phyloP scores from a whole-genome alignment of 768 basidiomycete species.

The Tephrocybe rancida region DNA sequence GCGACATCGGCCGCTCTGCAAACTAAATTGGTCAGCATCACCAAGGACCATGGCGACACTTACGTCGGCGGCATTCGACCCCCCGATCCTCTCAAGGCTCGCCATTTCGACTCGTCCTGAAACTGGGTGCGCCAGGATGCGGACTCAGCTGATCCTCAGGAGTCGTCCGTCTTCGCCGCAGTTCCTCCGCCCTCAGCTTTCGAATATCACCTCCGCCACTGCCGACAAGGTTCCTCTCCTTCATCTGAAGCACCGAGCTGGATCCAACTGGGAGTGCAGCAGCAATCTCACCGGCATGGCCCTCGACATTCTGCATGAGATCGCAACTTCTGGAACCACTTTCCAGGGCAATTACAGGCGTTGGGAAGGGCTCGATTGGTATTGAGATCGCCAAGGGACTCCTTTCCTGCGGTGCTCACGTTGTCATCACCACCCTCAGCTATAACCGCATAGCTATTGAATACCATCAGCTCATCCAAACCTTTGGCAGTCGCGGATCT shows the following conservation, averaged over 20 bases:
- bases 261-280: constrained; percentile 94
- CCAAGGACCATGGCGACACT: constrained; percentile 88
- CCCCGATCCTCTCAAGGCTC: constrained; percentile 92
- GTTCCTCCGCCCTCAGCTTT: constrained; percentile 91
- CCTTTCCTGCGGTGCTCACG: constrained; percentile 93
- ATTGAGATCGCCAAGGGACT: constrained; percentile 97
- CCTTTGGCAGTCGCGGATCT: constrained; percentile 93
- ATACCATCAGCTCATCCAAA: constrained; percentile 98
- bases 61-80: constrained; percentile 97
- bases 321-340: constrained; percentile 96
- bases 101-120: constrained; percentile 98
- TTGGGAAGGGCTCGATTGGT: constrained; percentile 97
- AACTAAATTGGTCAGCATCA: constrained; percentile 84
- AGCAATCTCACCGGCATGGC: constrained; percentile 95
- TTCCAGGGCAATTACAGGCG: constrained; percentile 99
- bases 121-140: constrained; percentile 99
- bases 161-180: constrained; percentile 92
- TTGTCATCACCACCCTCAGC: constrained; percentile 97
- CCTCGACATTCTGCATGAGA: constrained; percentile 96
- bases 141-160: constrained; percentile 54
- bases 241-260: constrained; percentile 96
- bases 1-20: constrained; percentile 73
- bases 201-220: constrained; percentile 69
- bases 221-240: constrained; percentile 93
- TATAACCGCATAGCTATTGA: constrained; percentile 95